Conservation (phyloP, 345 rosid species). For the Microcos paniculata region DNA sequence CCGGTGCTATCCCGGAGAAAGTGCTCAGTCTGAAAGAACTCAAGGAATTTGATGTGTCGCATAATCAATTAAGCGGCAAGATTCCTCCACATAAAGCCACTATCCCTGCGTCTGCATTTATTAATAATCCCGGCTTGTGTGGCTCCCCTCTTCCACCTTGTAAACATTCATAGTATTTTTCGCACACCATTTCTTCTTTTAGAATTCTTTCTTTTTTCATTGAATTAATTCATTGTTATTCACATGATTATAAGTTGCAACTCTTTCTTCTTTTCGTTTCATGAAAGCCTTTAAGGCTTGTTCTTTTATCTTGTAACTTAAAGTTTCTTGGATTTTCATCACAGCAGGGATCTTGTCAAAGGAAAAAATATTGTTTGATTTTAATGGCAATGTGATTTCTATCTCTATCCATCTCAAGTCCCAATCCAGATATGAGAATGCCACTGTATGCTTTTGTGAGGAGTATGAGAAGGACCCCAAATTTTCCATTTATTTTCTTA, state of each 20-base stretch:
- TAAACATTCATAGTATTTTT: conserved; percentile 11
- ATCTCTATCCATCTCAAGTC: background rate
- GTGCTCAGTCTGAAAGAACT: conserved; percentile 39
- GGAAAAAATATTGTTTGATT: background rate
- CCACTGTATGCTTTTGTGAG: background rate
- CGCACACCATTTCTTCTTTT: background rate
- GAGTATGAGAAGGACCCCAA: background rate
- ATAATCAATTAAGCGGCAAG: conserved; percentile 37
- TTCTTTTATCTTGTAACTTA: background rate
- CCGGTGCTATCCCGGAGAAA: conserved; percentile 39
- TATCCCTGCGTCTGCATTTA: conserved; percentile 45
- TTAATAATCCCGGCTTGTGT: conserved; percentile 46
- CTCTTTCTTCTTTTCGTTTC: background rate
- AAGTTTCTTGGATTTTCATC: background rate
- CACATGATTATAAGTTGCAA: background rate
- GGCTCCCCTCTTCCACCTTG: conserved; percentile 60
- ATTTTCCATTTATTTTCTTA: background rate
- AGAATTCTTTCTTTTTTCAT: background rate
- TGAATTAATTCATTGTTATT: background rate
- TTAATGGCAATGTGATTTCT: background rate
- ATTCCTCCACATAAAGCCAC: conserved; percentile 43
- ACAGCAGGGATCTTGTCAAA: background rate
- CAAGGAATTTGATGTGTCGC: conserved; percentile 43
- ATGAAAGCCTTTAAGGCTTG: too few species aligned
- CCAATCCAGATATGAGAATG: background rate